Percentiles rank a stretch among this genome's conserved stretches.
Evolutionary conservation across 768 basidiomycete genomes (phyloP).

Genomic region (Mycena crocata): DNA sequence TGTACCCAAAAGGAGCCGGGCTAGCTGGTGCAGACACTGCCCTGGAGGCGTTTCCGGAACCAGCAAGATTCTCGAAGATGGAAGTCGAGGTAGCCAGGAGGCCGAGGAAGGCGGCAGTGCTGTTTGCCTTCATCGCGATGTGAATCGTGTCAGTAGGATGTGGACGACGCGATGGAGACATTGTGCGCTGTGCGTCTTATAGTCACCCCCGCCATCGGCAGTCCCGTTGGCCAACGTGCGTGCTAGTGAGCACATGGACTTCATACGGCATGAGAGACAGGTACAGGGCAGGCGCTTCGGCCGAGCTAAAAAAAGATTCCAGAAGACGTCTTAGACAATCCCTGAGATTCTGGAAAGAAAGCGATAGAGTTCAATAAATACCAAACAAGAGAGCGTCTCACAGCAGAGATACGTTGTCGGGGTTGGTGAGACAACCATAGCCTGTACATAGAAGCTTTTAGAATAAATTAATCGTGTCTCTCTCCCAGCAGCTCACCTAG

Average conservation of each 20-base stretch:
- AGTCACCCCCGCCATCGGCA: neutral
- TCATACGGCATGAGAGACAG: constrained; percentile 8
- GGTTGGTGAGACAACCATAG: too few species aligned
- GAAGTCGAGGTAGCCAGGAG: constrained; percentile 30
- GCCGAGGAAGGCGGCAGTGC: constrained; percentile 29
- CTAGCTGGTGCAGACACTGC: neutral
- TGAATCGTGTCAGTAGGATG: too few species aligned
- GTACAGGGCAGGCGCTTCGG: neutral
- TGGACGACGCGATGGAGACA: neutral
- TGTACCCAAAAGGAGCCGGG: constrained; percentile 34
- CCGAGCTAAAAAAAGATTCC: neutral
- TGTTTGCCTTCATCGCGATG: constrained; percentile 31
- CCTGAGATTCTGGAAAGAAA: too few species aligned
- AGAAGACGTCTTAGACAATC: too few species aligned
- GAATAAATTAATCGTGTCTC: too few species aligned
- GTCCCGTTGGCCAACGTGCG: constrained; percentile 20
- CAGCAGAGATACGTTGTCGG: too few species aligned
- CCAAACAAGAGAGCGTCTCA: too few species aligned
- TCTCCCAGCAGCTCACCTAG: too few species aligned
- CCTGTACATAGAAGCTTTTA: too few species aligned
- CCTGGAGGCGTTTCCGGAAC: neutral
- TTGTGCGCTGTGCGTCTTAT: constrained; percentile 13
- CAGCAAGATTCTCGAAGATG: constrained; percentile 18
- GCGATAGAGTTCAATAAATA: too few species aligned
- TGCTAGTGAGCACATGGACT: constrained; percentile 25